phyloP scores from a whole-genome alignment of 805 yeast genomes.

The Huiozyma sinensis region DNA sequence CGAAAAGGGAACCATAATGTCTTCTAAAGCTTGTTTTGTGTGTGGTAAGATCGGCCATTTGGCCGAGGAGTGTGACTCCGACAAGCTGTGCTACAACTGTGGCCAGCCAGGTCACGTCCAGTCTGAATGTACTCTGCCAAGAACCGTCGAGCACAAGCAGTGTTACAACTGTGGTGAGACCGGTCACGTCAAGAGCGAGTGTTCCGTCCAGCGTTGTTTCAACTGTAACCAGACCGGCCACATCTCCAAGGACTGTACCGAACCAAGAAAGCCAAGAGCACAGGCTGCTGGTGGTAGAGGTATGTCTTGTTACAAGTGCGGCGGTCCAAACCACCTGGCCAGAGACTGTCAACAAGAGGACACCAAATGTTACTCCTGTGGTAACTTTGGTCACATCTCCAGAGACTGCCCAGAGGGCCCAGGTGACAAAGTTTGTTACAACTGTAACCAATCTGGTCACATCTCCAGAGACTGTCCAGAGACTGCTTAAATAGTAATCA shows the following conservation, averaged over 20 bases:
- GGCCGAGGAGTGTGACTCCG: conserved; percentile 82
- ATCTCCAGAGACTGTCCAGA: conserved; percentile 66
- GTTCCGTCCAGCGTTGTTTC: conserved; percentile 70
- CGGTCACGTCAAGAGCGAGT: conserved; percentile 83
- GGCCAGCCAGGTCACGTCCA: conserved; percentile 85
- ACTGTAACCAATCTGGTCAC: conserved; percentile 59
- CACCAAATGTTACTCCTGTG: conserved; percentile 86
- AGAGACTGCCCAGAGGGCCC: conserved; percentile 62
- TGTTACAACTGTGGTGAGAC: conserved; percentile 89
- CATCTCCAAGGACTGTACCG: conserved; percentile 66
- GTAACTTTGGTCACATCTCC: conserved; percentile 80
- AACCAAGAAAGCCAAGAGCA: conserved; percentile 30
- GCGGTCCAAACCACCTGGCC: conserved; percentile 89
- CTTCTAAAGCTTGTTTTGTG: conserved; percentile 77
- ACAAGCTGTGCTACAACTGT: conserved; percentile 88
- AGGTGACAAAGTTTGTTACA: conserved; percentile 40
- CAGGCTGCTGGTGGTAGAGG: conserved; percentile 14
- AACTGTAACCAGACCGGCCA: conserved; percentile 72
- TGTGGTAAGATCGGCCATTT: conserved; percentile 89
- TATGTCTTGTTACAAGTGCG: conserved; percentile 74
- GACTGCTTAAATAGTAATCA: background rate
- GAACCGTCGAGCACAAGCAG: conserved; percentile 73
- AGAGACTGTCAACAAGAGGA: conserved; percentile 74
- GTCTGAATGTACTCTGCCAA: conserved; percentile 79
- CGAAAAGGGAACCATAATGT: conserved; percentile 12